Evolutionary conservation across 2,329 filamentous ascomycete genomes (phyloP), one percentile per base, ranked within the genome.

Genomic region (Colletotrichum abscissum): DNA sequence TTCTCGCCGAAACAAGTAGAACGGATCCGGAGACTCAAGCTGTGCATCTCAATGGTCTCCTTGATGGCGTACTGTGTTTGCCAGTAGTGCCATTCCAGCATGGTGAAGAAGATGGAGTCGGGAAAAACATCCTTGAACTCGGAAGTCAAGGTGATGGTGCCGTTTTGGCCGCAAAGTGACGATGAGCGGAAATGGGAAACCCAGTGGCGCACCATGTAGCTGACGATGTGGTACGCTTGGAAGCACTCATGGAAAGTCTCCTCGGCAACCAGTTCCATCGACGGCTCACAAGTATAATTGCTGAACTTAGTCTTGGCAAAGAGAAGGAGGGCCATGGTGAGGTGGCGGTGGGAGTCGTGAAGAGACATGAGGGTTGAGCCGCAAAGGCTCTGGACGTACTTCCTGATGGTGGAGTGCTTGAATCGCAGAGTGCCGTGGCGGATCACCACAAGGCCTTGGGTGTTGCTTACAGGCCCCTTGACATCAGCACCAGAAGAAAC

Each of bases 51-150:
- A 16, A 82, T 73, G 0, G 79, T 75, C 6, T 79, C 77, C 8
- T 76, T 58, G 0, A 75, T 69, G 2, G 73, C 24, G 5, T 78
- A 70, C 22, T 78, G 69, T n/a, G 75, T 76, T 11, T 76, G 74
- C 80, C 81, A 83, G 30, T 78, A 79, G 1, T 78, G 75, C 60
- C 81, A 76, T 68, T 84, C 82, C 3, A 84, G 72, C 7, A 83
- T 76, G 22, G 79, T 76, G 69, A 84, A 83, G 69, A 81, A 80
- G n/a, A 78, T 77, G 3, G 81, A 82, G 30, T 78, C 77, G 0
- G 83, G 82, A 63, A 84, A 83, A 33, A 81, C 72, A 4, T 81
- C 78, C n/a, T 77, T 77, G 65, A 84, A 82, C 4, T 81, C 81
- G 12, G 78, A 74, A 5, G 78, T 76, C 19, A 84, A 63, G 2